These are phyloP conservation scores for Canna indica DNA, from an alignment of 176 grass and related monocot genomes.

Conservation along the genomic window DNA sequence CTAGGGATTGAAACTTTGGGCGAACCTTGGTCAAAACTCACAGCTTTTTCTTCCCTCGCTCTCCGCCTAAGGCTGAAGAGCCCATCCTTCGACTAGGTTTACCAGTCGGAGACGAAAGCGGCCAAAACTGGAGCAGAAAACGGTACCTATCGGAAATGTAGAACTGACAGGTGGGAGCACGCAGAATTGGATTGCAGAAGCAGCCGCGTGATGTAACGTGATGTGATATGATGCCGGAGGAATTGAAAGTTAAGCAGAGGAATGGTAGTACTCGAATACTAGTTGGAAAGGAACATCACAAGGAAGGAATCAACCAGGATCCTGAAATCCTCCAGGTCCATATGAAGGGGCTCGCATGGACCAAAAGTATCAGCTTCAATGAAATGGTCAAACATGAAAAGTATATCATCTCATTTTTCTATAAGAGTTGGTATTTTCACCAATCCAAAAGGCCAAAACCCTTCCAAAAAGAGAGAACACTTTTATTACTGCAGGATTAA, in stretches of 20 bases:
- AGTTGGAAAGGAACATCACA: not conserved
- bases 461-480: too few relatives aligned
- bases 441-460: too few relatives aligned
- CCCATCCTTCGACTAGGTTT: not conserved
- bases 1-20: not conserved
- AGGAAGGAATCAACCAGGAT: too few relatives aligned
- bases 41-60: not conserved
- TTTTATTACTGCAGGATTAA: too few relatives aligned
- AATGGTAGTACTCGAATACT: not conserved
- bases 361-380: not conserved
- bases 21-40: not conserved
- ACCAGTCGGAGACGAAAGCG: not conserved
- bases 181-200: not conserved
- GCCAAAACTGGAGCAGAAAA: not conserved
- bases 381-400: too few relatives aligned
- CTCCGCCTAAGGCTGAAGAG: not conserved
- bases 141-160: not conserved
- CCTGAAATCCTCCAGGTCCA: too few relatives aligned
- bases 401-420: too few relatives aligned
- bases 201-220: not conserved
- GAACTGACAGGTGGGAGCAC: not conserved
- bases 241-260: not conserved
- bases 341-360: not conserved
- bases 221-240: not conserved
- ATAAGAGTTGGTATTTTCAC: too few relatives aligned